These are phyloP conservation scores for Schizosaccharomyces octosporus DNA, from an alignment of 805 yeast genomes.

Conservation along the genomic window DNA sequence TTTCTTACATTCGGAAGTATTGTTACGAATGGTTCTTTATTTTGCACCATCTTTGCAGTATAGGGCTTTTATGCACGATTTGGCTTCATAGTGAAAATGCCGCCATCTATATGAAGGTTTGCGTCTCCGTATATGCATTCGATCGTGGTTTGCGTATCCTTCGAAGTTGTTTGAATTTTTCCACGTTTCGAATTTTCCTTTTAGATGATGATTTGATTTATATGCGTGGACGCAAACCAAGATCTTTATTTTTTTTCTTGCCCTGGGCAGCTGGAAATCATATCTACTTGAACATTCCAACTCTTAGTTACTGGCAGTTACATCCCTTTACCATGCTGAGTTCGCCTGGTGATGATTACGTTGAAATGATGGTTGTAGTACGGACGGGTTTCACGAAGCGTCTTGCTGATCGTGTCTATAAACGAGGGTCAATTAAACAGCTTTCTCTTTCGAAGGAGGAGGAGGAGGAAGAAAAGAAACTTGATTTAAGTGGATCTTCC, in stretches of 20 bases:
- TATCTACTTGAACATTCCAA: slow-evolving; percentile 6
- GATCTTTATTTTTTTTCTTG: neutral
- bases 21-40: neutral
- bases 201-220: neutral
- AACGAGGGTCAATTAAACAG: neutral
- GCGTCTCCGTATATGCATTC: neutral
- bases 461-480: neutral
- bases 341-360: slow-evolving; percentile 13
- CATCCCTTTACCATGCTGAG: slow-evolving; percentile 18
- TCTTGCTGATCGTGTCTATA: neutral
- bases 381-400: neutral
- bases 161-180: neutral
- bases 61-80: neutral
- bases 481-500: no score
- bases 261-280: slow-evolving; percentile 10
- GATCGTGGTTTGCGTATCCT: neutral
- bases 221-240: neutral
- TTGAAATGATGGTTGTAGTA: neutral
- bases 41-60: neutral
- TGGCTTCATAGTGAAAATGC: neutral
- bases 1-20: neutral
- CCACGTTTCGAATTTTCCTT: neutral
- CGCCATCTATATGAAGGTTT: neutral
- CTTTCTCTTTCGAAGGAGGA: neutral
- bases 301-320: slow-evolving; percentile 7